Evolutionary conservation across 2,329 filamentous ascomycete species (phyloP).

Genomic region (Ambrosiella beaveri): DNA sequence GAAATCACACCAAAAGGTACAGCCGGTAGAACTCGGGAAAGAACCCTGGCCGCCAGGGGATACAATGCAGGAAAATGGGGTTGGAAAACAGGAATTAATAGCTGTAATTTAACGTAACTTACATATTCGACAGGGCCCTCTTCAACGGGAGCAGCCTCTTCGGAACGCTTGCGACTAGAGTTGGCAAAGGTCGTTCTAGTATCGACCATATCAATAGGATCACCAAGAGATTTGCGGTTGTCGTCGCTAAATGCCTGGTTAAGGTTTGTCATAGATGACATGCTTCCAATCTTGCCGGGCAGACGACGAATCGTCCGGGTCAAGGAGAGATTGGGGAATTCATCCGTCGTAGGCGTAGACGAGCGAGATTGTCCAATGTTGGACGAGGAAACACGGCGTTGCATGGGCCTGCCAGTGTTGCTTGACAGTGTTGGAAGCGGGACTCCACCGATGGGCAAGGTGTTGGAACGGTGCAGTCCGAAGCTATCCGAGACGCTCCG

Average conservation of each 20-base stretch:
- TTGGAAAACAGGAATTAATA: background rate
- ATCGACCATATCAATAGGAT: background rate
- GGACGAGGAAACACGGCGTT: slow-evolving; percentile 25
- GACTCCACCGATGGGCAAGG: background rate
- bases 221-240: background rate
- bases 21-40: background rate
- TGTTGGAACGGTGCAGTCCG: slow-evolving; percentile 9
- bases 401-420: background rate
- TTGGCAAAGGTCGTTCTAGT: slow-evolving; percentile 34
- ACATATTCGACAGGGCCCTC: slow-evolving; percentile 4
- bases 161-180: slow-evolving; percentile 68
- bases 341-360: background rate
- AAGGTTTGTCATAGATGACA: background rate
- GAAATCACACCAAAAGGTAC: background rate
- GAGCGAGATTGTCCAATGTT: slow-evolving; percentile 35
- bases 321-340: background rate
- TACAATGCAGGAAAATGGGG: background rate
- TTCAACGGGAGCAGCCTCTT: slow-evolving; percentile 26
- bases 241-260: background rate
- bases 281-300: background rate
- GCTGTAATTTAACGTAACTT: background rate
- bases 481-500: slow-evolving; percentile 25
- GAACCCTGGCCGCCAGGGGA: background rate
- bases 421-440: background rate
- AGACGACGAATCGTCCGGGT: background rate